These are phyloP conservation scores for Pichia sp. DNA, from an alignment of 1,139 yeast species.

Conservation along the genomic window DNA sequence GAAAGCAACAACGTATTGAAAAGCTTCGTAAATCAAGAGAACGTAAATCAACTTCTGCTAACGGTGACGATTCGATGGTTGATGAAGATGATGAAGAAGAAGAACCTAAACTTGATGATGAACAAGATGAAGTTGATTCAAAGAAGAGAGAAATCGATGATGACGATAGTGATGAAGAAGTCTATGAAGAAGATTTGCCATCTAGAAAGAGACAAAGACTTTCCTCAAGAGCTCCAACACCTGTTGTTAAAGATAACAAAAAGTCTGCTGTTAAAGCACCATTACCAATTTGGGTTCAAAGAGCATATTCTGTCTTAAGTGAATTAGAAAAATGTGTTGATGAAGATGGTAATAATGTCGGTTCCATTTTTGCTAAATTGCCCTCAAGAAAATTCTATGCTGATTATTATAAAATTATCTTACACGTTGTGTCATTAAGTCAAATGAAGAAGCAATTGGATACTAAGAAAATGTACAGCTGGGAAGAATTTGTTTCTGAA, in stretches of 20 bases:
- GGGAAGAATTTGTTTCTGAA: conserved; percentile 68
- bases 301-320: conserved; percentile 36
- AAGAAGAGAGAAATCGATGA: conserved; percentile 13
- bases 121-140: neutral
- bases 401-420: conserved; percentile 79
- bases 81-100: conserved; percentile 4
- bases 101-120: too few species aligned
- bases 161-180: conserved; percentile 26
- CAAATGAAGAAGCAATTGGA: conserved; percentile 60
- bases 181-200: conserved; percentile 19
- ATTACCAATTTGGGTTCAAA: conserved; percentile 17
- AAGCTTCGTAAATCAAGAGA: conserved; percentile 23
- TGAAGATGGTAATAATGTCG: conserved; percentile 39
- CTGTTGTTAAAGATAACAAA: conserved; percentile 16
- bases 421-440: conserved; percentile 79
- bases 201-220: conserved; percentile 25
- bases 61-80: conserved; percentile 10
- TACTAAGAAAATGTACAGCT: conserved; percentile 47
- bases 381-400: conserved; percentile 80
- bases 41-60: conserved; percentile 11
- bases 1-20: conserved; percentile 29
- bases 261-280: conserved; percentile 12
- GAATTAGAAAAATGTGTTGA: conserved; percentile 39
- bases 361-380: conserved; percentile 63
- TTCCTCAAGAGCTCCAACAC: conserved; percentile 17